Evolutionary conservation across 164 flowering plant species (phyloP), one percentile per base, ranked within the genome.

Genomic region (Brasenia schreberi): DNA sequence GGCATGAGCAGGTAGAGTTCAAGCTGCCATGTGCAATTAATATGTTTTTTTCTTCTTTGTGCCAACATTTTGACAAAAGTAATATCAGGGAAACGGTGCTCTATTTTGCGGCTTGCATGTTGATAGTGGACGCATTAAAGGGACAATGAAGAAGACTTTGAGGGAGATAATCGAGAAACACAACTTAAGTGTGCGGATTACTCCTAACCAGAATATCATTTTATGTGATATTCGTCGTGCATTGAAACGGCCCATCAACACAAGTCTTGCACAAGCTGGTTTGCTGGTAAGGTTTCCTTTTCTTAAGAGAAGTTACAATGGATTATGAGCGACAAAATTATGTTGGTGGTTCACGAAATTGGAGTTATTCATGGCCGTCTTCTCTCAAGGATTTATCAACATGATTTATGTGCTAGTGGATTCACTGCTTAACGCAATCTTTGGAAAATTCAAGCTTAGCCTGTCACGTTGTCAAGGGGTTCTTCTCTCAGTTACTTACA

Each of bases 81-180:
- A 69, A 5, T 56, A 70, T 63, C 80, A 95, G 99, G 99, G 96
- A 33, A 80, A 89, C 73, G 97, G 99, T 64, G 66, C 73, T 67
- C 73, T 84, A 66, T 95, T 83, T 74, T 95, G 96, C 77, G 99
- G 99, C 69, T 83, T 95, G 42, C 96, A 92, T 80, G 88, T 95
- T 80, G 97, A 95, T 68, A 95, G 64, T 86, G 99, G 99, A n/a
- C 93, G 97, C 66, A 69, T 95, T 70, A 84, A 80, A 59, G 99
- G 99, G 6, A 68, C 65, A 59, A 86, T 85, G 96, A 95, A 95
- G 80, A 84, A 72, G 74, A 76, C 92, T 27, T 75, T 95, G 59
- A 80, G 99, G 78, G 99, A 89, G 78, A 64, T 95, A 43, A 89
- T 95, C 72, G 94, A 92, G 76, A 88, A 92, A 77, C 89, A 91